Evolutionary conservation across 2,329 filamentous ascomycete species (phyloP).

Genomic region (Paecilomyces sp.): DNA sequence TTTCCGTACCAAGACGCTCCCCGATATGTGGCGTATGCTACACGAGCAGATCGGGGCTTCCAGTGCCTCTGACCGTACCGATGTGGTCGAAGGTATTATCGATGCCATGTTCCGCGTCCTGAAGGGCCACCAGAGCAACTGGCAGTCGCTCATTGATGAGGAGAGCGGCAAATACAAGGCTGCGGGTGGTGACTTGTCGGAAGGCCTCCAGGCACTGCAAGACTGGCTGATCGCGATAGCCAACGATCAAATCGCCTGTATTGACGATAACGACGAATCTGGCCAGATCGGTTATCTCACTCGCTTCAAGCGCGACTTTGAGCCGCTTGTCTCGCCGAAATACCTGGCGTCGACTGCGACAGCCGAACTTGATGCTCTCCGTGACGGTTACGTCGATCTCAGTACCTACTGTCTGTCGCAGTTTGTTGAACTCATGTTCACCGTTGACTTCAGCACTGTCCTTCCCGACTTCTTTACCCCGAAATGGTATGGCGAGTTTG

Average conservation of each 20-base stretch:
- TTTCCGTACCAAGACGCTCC: slow-evolving; percentile 83
- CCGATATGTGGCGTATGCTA: slow-evolving; percentile 96
- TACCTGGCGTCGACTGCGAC: slow-evolving; percentile 69
- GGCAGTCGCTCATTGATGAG: slow-evolving; percentile 82
- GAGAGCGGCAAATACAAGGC: slow-evolving; percentile 69
- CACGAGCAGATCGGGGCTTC: slow-evolving; percentile 85
- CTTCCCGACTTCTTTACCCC: slow-evolving; percentile 86
- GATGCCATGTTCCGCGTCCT: slow-evolving; percentile 92
- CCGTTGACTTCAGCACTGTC: slow-evolving; percentile 77
- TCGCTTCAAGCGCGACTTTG: slow-evolving; percentile 77
- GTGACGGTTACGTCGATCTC: slow-evolving; percentile 90
- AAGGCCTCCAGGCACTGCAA: slow-evolving; percentile 65
- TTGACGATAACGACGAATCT: slow-evolving; percentile 76
- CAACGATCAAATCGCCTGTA: slow-evolving; percentile 97
- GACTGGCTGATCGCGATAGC: slow-evolving; percentile 96
- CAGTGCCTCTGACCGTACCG: slow-evolving; percentile 72
- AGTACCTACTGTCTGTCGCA: slow-evolving; percentile 86
- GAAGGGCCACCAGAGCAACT: slow-evolving; percentile 71
- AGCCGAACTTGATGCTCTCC: slow-evolving; percentile 64
- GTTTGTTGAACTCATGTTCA: slow-evolving; percentile 82
- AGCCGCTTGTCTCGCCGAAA: slow-evolving; percentile 68
- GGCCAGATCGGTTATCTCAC: slow-evolving; percentile 76
- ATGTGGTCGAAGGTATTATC: slow-evolving; percentile 90
- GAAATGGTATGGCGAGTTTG: slow-evolving; percentile 77
- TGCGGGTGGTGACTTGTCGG: slow-evolving; percentile 41